phyloP scores from a whole-genome alignment of 1,139 yeast species.

The Hemisphaericaspora lyxosophila region DNA sequence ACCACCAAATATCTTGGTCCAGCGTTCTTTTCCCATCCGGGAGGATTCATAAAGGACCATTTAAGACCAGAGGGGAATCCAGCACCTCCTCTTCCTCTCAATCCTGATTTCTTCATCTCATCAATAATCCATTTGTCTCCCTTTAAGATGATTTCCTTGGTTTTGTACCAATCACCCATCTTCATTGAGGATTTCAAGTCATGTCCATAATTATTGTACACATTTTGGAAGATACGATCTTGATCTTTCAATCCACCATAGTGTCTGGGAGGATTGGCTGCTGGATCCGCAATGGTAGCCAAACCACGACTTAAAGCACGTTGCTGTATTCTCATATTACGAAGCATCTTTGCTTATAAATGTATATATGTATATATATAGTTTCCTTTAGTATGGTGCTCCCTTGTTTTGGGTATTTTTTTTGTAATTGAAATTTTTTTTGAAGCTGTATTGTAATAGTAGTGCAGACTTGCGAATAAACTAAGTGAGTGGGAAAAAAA shows the following conservation, averaged over 20 bases:
- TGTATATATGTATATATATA: background rate
- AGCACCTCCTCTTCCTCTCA: conserved; percentile 92
- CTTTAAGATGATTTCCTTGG: conserved; percentile 76
- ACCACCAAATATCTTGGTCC: conserved; percentile 87
- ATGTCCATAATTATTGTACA: conserved; percentile 71
- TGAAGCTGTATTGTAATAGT: background rate
- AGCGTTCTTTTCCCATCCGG: conserved; percentile 85
- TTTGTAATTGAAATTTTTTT: conserved; percentile 5
- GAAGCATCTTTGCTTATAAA: conserved; percentile 21
- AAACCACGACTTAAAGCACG: conserved; percentile 29
- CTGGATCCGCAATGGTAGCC: conserved; percentile 47
- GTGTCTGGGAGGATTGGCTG: conserved; percentile 54
- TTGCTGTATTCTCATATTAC: conserved; percentile 19
- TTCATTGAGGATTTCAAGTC: conserved; percentile 71
- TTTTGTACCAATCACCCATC: conserved; percentile 90
- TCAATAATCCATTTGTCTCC: conserved; percentile 89
- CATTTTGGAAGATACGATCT: conserved; percentile 83
- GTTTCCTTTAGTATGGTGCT: conserved; percentile 1
- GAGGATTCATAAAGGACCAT: conserved; percentile 94
- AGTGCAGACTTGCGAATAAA: conserved; percentile 1
- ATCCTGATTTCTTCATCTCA: conserved; percentile 79
- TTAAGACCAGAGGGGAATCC: conserved; percentile 89
- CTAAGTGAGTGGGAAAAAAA: conserved; percentile 1
- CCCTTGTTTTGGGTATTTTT: conserved; percentile 3
- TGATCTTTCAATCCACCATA: conserved; percentile 79